phyloP scores from a whole-genome alignment of 2,329 filamentous ascomycete genomes.

The Geosmithia putterillii region DNA sequence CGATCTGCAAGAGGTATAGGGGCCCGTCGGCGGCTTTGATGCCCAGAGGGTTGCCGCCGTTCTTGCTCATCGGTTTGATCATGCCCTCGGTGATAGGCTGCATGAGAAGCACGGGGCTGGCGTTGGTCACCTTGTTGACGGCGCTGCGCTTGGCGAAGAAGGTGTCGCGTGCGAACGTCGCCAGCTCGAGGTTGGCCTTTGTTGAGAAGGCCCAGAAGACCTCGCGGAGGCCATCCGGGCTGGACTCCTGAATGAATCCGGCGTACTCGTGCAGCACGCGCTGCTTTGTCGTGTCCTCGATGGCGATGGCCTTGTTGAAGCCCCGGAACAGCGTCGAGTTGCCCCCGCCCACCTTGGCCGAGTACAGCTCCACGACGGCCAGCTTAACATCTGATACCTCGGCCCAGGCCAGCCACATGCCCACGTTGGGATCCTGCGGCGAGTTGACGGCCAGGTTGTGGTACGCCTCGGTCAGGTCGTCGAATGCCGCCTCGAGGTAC shows the following conservation, averaged over 20 bases:
- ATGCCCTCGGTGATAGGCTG: slow-evolving; percentile 28
- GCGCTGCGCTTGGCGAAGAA: slow-evolving; percentile 10
- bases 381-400: slow-evolving; percentile 9
- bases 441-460: slow-evolving; percentile 15
- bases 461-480: slow-evolving; percentile 16
- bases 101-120: slow-evolving; percentile 15
- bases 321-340: slow-evolving; percentile 19
- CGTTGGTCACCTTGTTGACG: slow-evolving; percentile 9
- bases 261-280: slow-evolving; percentile 7
- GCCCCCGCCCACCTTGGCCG: slow-evolving; percentile 17
- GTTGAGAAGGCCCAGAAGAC: slow-evolving; percentile 9
- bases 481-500: slow-evolving; percentile 15
- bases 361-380: slow-evolving; percentile 19
- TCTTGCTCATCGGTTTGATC: slow-evolving; percentile 17
- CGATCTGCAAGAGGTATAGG: slow-evolving; percentile 9
- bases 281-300: slow-evolving; percentile 13
- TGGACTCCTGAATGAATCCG: slow-evolving; percentile 1
- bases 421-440: slow-evolving; percentile 18
- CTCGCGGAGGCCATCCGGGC: slow-evolving; percentile 9
- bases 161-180: slow-evolving; percentile 2
- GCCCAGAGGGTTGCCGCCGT: slow-evolving; percentile 18
- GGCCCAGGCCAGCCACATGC: slow-evolving; percentile 16
- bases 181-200: slow-evolving; percentile 5
- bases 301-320: slow-evolving; percentile 17
- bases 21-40: slow-evolving; percentile 14